Conservation (phyloP, 1,284 basidiomycete species). For the Pulveroboletus ridleyi region DNA sequence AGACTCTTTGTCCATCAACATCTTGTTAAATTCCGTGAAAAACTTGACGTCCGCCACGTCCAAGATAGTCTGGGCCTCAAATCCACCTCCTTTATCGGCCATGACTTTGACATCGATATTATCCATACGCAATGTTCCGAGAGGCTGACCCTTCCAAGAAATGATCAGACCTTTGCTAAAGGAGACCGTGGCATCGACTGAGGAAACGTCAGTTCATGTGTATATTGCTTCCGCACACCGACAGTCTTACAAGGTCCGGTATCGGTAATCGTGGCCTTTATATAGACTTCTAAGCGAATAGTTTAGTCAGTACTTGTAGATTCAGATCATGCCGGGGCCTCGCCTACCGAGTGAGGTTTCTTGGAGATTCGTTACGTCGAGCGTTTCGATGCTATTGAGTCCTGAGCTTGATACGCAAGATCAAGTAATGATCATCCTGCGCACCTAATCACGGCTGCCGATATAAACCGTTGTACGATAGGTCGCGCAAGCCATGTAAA, state of each 20-base stretch:
- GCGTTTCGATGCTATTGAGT: constrained; percentile 53
- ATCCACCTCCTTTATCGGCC: no score
- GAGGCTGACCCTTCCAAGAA: no score
- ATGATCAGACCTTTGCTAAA: no score
- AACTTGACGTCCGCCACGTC: constrained; percentile 64
- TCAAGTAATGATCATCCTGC: constrained; percentile 19
- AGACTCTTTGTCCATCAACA: constrained; percentile 67
- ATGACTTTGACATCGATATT: no score
- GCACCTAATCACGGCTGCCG: constrained; percentile 62
- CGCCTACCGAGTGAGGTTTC: constrained; percentile 61
- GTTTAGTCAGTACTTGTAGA: constrained; percentile 11
- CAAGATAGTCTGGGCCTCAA: constrained; percentile 60
- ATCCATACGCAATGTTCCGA: no score
- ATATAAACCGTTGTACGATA: constrained; percentile 82
- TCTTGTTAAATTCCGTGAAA: constrained; percentile 73
- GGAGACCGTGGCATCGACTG: no score
- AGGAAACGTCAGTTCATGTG: constrained; percentile 16
- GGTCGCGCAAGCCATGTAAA: constrained; percentile 54
- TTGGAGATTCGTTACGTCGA: constrained; percentile 64
- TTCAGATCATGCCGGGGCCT: neutral
- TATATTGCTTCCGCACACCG: neutral
- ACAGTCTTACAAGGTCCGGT: constrained; percentile 71
- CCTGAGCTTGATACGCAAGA: constrained; percentile 11
- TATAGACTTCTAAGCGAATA: constrained; percentile 48
- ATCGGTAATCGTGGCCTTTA: constrained; percentile 67